These are phyloP conservation scores for Pulveroboletus sp. DNA, from an alignment of 768 basidiomycete genomes.

Conservation along the genomic window DNA sequence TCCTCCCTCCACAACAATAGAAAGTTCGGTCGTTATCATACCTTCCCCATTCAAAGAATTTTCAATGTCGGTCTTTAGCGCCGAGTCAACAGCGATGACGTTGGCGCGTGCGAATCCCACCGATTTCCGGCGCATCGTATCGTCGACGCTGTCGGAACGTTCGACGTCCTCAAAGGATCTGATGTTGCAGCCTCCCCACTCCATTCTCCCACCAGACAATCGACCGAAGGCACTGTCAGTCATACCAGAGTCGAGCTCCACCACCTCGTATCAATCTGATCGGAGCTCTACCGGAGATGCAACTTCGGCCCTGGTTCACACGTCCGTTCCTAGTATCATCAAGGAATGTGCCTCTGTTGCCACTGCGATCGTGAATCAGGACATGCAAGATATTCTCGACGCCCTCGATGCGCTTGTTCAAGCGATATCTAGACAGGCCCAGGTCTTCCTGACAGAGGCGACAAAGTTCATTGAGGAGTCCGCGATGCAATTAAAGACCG, in stretches of 20 bases:
- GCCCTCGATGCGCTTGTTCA: conserved; percentile 56
- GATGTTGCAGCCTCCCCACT: conserved; percentile 33
- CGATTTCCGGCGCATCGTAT: conserved; percentile 15
- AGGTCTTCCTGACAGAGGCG: conserved; percentile 29
- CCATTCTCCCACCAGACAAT: conserved; percentile 20
- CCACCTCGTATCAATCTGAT: conserved; percentile 7
- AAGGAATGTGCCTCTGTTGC: conserved; percentile 46
- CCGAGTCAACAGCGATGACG: conserved; percentile 37
- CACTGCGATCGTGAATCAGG: conserved; percentile 43
- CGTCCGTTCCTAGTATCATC: conserved; percentile 46
- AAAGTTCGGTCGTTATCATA: conserved; percentile 28
- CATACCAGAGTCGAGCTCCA: conserved; percentile 17
- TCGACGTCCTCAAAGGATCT: conserved; percentile 33
- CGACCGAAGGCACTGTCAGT: conserved; percentile 31
- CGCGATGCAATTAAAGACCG: conserved; percentile 24
- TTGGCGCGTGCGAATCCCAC: conserved; percentile 26
- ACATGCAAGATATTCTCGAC: conserved; percentile 53
- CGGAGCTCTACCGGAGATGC: conserved; percentile 13
- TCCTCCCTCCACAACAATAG: conserved; percentile 27
- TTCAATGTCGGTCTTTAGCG: conserved; percentile 49
- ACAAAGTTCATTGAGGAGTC: conserved; percentile 43
- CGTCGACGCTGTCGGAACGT: conserved; percentile 26
- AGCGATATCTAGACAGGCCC: conserved; percentile 46
- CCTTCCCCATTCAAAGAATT: conserved; percentile 45
- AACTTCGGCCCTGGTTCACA: conserved; percentile 30